phyloP scores from a whole-genome alignment of 2,329 filamentous ascomycete species.

The Tetracladium maxilliforme region DNA sequence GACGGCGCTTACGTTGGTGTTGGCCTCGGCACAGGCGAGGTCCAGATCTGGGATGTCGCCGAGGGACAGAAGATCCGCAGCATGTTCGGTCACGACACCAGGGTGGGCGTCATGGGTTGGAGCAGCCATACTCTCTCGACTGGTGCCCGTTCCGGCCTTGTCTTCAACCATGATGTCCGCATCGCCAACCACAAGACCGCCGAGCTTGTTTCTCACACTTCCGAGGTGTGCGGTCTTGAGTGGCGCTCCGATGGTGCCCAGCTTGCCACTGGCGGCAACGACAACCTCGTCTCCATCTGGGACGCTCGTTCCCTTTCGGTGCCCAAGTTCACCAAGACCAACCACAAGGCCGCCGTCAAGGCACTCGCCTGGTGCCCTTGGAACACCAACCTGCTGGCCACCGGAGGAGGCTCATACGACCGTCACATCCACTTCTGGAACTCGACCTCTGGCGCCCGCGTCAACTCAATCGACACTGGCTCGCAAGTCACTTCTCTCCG shows the following conservation, averaged over 20 bases:
- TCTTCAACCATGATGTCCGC: slow-evolving; percentile 98
- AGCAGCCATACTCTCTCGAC: slow-evolving; percentile 96
- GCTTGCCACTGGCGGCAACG: slow-evolving; percentile 93
- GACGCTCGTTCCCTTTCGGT: slow-evolving; percentile 85
- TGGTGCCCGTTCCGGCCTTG: slow-evolving; percentile 82
- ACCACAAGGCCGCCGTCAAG: slow-evolving; percentile 98
- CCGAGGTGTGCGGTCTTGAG: slow-evolving; percentile 94
- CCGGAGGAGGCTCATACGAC: slow-evolving; percentile 90
- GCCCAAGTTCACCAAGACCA: slow-evolving; percentile 98
- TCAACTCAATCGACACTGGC: slow-evolving; percentile 98
- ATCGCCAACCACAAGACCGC: slow-evolving; percentile 96
- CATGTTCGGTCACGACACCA: slow-evolving; percentile 95
- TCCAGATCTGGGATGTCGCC: slow-evolving; percentile 98
- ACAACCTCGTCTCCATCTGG: slow-evolving; percentile 99
- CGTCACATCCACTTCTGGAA: slow-evolving; percentile 99
- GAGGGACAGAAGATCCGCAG: slow-evolving; percentile 91
- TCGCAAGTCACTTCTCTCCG: slow-evolving; percentile 92
- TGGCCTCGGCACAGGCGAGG: slow-evolving; percentile 85
- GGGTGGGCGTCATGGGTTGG: slow-evolving; percentile 97
- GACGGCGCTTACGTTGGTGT: slow-evolving; percentile 95
- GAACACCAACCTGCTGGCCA: slow-evolving; percentile 94
- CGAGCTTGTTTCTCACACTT: slow-evolving; percentile 92
- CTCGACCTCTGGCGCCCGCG: slow-evolving; percentile 88
- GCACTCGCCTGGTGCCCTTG: slow-evolving; percentile 97
- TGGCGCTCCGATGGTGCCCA: slow-evolving; percentile 95